phyloP scores from a whole-genome alignment of 306 rosid genomes.

The Astragalus membranaceus region DNA sequence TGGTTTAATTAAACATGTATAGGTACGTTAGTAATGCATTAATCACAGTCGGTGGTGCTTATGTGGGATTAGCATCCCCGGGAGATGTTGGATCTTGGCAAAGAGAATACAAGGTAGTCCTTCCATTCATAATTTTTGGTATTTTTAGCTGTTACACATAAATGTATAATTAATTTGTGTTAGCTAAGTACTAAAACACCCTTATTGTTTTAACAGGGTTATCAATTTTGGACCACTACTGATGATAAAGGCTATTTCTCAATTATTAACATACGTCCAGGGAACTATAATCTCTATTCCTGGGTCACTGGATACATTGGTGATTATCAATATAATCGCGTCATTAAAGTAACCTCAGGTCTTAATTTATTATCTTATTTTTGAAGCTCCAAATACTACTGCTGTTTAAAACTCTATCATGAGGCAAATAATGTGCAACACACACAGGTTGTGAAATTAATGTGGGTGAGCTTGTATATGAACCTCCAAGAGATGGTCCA shows the following conservation, averaged over 20 bases:
- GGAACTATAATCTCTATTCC: constrained; percentile 56
- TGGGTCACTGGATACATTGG: constrained; percentile 72
- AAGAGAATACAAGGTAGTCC: constrained; percentile 57
- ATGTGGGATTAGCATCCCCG: constrained; percentile 63
- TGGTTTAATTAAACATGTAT: neutral
- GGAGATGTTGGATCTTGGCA: constrained; percentile 95
- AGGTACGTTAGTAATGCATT: constrained; percentile 40
- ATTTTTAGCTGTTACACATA: too few species aligned
- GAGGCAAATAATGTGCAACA: neutral
- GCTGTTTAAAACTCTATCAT: neutral
- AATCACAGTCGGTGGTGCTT: constrained; percentile 42
- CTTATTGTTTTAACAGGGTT: constrained; percentile 45
- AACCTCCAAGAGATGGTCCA: constrained; percentile 80
- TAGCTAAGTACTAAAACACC: neutral
- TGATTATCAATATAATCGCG: constrained; percentile 34
- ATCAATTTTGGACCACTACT: constrained; percentile 82
- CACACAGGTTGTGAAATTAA: constrained; percentile 41
- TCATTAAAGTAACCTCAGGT: constrained; percentile 62
- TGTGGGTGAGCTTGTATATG: constrained; percentile 50
- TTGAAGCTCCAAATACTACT: neutral
- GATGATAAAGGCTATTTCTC: constrained; percentile 59
- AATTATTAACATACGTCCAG: constrained; percentile 41
- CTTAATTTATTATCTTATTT: neutral
- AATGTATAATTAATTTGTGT: too few species aligned
- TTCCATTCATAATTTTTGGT: neutral